Evolutionary conservation across 371 early-diverging fungal species (phyloP).

Genomic region (Synchytrium microbalum): DNA sequence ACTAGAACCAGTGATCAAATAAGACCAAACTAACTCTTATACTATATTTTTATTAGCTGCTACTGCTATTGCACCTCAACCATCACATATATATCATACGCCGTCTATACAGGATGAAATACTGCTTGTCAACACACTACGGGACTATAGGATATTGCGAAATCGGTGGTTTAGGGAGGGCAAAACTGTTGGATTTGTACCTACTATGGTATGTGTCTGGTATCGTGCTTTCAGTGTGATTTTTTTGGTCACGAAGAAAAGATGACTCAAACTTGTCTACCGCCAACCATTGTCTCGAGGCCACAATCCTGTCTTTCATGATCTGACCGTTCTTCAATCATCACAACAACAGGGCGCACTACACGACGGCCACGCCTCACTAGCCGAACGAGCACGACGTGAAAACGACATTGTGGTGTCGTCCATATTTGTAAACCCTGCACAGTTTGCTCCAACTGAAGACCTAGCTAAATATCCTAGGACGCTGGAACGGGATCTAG

Average conservation of each 20-base stretch:
- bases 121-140: neutral
- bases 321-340: neutral
- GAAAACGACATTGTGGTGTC: slow-evolving; percentile 66
- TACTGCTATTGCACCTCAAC: neutral
- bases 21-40: no score
- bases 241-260: neutral
- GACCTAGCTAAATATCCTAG: slow-evolving; percentile 89
- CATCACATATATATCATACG: neutral
- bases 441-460: slow-evolving; percentile 94
- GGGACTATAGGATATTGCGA: slow-evolving; percentile 10
- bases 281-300: neutral
- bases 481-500: slow-evolving; percentile 67
- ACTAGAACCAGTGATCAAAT: no score
- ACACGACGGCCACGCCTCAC: slow-evolving; percentile 77
- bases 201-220: slow-evolving; percentile 37
- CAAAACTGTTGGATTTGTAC: slow-evolving; percentile 41
- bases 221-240: neutral
- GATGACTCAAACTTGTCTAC: neutral
- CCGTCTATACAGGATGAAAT: neutral
- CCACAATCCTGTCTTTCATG: neutral
- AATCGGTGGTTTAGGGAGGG: slow-evolving; percentile 26
- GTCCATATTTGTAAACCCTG: slow-evolving; percentile 93
- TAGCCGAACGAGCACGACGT: slow-evolving; percentile 54
- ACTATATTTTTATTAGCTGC: no score
- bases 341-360: slow-evolving; percentile 64